A percentile compares a stretch with the other conserved stretches of the same genome.
Evolutionary conservation across 331 rosid genomes (phyloP).

Genomic region (Arachis monticola): DNA sequence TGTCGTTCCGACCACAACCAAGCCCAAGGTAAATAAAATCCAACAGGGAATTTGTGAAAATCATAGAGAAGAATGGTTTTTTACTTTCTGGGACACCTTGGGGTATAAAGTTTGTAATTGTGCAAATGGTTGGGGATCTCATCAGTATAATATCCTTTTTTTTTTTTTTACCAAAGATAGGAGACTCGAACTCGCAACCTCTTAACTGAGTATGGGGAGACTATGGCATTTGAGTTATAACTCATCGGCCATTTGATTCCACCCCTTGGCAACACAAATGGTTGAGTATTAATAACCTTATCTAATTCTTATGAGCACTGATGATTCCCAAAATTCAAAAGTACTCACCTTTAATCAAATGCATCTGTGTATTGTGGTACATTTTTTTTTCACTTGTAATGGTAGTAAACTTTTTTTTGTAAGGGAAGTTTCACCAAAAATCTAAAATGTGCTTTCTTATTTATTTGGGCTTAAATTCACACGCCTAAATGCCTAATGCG

Average conservation of each 20-base stretch:
- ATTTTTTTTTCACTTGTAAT: background rate
- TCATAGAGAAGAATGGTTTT: constrained; percentile 50
- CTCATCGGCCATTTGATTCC: background rate
- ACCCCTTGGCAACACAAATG: background rate
- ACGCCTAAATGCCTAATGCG: background rate
- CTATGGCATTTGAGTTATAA: too few species aligned
- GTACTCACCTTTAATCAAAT: background rate
- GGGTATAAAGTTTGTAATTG: constrained; percentile 57
- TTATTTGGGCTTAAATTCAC: background rate
- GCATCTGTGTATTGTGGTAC: background rate
- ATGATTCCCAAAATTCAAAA: background rate
- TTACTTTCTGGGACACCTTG: constrained; percentile 40
- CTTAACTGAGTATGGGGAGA: too few species aligned
- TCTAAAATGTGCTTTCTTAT: too few species aligned
- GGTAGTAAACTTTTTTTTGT: background rate
- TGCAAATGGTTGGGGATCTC: constrained; percentile 43
- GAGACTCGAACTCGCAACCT: too few species aligned
- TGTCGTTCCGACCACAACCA: constrained; percentile 66
- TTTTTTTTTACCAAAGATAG: background rate
- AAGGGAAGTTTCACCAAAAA: background rate
- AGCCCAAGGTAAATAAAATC: constrained; percentile 68
- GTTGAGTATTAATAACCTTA: too few species aligned
- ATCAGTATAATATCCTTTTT: constrained; percentile 55
- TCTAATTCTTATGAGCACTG: background rate
- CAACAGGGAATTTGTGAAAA: constrained; percentile 36